These are phyloP conservation scores for Periglandula ipomoeae DNA, from an alignment of 2,329 filamentous ascomycete genomes.

Conservation along the genomic window DNA sequence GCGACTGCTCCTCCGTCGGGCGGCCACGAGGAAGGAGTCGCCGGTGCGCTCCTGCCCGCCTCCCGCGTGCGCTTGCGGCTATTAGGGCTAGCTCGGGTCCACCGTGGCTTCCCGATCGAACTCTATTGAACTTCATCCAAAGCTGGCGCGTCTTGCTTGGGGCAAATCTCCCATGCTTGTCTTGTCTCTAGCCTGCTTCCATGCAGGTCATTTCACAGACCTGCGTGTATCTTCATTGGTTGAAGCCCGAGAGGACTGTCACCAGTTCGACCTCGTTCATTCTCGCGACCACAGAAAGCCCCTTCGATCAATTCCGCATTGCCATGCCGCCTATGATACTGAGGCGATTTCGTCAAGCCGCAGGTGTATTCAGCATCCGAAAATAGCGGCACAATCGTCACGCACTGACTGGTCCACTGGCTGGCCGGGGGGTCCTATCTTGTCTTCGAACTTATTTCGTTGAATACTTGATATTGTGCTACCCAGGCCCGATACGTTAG, in stretches of 20 bases:
- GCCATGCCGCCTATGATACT: too few relatives aligned
- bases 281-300: too few relatives aligned
- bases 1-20: background rate
- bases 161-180: background rate
- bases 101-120: conserved; percentile 3
- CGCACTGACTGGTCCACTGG: background rate
- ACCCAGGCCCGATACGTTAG: background rate
- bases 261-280: too few relatives aligned
- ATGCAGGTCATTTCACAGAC: background rate
- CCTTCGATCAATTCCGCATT: too few relatives aligned
- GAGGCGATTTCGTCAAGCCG: background rate
- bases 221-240: background rate
- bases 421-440: too few relatives aligned
- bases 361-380: background rate
- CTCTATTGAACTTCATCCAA: conserved; percentile 5
- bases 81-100: conserved; percentile 1
- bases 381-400: too few relatives aligned
- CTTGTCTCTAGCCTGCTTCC: background rate
- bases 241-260: too few relatives aligned
- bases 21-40: conserved; percentile 3
- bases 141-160: background rate
- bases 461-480: background rate
- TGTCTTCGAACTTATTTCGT: too few relatives aligned
- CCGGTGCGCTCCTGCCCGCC: conserved; percentile 3
- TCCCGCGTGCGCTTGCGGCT: conserved; percentile 5